phyloP scores from a whole-genome alignment of 441 rosid genomes.

The Bruguiera hainesii region DNA sequence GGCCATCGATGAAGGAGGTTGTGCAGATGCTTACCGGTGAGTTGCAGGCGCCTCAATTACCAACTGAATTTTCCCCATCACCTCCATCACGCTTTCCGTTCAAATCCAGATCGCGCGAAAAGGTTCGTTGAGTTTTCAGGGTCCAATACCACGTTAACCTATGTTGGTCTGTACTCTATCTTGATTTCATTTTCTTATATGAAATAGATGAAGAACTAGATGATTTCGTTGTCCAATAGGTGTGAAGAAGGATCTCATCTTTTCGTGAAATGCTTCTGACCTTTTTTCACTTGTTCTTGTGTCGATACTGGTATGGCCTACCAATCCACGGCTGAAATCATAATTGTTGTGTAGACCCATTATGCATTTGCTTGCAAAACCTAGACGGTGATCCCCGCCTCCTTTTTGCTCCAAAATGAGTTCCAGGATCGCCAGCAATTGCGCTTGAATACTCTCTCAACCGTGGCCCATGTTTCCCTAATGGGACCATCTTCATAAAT shows the following conservation, averaged over 20 bases:
- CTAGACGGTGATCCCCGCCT: slow-evolving; percentile 11
- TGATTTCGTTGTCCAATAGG: slow-evolving; percentile 5
- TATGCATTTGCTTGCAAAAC: slow-evolving; percentile 1
- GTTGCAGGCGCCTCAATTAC: slow-evolving; percentile 53
- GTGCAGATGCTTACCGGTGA: slow-evolving; percentile 72
- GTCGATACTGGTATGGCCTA: slow-evolving; percentile 20
- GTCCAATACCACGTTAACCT: background rate
- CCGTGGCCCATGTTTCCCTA: background rate
- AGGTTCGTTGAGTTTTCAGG: slow-evolving; percentile 35
- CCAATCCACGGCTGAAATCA: slow-evolving; percentile 12
- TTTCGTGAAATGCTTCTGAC: slow-evolving; percentile 19
- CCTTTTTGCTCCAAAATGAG: slow-evolving; percentile 8
- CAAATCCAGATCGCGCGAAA: slow-evolving; percentile 58
- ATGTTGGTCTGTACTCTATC: background rate
- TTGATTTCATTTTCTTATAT: background rate
- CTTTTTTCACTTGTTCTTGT: slow-evolving; percentile 15
- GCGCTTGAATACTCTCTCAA: slow-evolving; percentile 12
- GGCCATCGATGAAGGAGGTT: slow-evolving; percentile 81
- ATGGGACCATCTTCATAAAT: slow-evolving; percentile 15
- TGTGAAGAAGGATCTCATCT: slow-evolving; percentile 28
- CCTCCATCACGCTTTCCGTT: slow-evolving; percentile 57
- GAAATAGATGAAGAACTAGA: background rate
- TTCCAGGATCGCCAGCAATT: slow-evolving; percentile 16
- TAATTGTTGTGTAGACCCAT: slow-evolving; percentile 1
- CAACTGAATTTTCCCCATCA: slow-evolving; percentile 78